Evolutionary conservation across 805 yeast genomes (phyloP).

Genomic region (Saccharomycopsis sp.): DNA sequence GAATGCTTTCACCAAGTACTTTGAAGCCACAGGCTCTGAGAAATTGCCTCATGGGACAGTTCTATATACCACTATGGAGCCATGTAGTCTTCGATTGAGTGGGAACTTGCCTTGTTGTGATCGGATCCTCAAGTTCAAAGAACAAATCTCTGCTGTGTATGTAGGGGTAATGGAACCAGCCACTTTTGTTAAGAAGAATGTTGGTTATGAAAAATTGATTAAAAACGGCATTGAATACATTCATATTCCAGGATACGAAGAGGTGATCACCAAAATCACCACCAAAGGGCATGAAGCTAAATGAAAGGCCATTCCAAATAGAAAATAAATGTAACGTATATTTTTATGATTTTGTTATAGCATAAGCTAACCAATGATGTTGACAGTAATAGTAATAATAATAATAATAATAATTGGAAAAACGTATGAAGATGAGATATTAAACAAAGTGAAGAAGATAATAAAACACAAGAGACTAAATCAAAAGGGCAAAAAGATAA

Average conservation of each 20-base stretch:
- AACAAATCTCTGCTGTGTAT: constrained; percentile 61
- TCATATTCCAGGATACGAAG: constrained; percentile 79
- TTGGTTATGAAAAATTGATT: constrained; percentile 50
- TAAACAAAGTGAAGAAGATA: neutral
- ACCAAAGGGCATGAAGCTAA: constrained; percentile 51
- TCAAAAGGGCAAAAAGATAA: neutral
- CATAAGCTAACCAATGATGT: neutral
- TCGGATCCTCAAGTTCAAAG: constrained; percentile 50
- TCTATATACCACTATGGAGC: constrained; percentile 95
- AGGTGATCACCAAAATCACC: constrained; percentile 62
- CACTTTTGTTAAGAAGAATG: constrained; percentile 75
- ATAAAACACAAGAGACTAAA: neutral
- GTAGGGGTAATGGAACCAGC: constrained; percentile 92
- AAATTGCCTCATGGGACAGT: constrained; percentile 70
- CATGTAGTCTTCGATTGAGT: constrained; percentile 82
- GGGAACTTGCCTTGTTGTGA: constrained; percentile 88
- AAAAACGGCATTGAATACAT: constrained; percentile 60
- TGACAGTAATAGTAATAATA: neutral
- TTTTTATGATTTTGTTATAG: neutral
- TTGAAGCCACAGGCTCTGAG: constrained; percentile 28
- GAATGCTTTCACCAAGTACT: constrained; percentile 79
- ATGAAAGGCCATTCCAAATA: neutral
- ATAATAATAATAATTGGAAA: neutral
- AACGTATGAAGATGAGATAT: neutral
- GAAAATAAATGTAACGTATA: neutral